phyloP scores from a whole-genome alignment of 352 stramenopile genomes.

The Phytophthora colocasiae region DNA sequence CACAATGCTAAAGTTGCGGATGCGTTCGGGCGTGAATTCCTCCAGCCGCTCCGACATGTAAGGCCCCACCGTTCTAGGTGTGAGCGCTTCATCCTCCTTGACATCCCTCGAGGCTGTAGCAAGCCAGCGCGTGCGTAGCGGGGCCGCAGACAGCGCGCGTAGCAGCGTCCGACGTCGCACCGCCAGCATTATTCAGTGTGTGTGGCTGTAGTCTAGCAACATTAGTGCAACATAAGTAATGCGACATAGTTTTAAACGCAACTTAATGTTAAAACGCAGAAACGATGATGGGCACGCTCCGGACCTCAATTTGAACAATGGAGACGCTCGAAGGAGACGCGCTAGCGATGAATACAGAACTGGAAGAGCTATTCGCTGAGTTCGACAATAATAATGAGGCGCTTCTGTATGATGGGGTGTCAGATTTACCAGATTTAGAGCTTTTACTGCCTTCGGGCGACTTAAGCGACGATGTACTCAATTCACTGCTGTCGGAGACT shows the following conservation, averaged over 20 bases:
- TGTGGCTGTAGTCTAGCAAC: slow-evolving; percentile 23
- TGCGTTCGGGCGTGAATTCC: slow-evolving; percentile 73
- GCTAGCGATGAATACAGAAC: slow-evolving; percentile 15
- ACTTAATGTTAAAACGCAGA: slow-evolving; percentile 8
- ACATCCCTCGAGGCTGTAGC: slow-evolving; percentile 16
- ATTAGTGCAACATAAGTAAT: neutral
- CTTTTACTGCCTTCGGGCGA: slow-evolving; percentile 26
- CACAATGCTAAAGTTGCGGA: slow-evolving; percentile 93
- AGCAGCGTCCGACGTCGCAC: slow-evolving; percentile 19
- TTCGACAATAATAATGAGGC: slow-evolving; percentile 5
- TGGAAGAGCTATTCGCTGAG: slow-evolving; percentile 13
- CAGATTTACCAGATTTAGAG: slow-evolving; percentile 36
- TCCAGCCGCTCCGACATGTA: slow-evolving; percentile 72
- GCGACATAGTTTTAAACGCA: neutral
- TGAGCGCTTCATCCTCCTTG: slow-evolving; percentile 30
- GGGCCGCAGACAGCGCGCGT: slow-evolving; percentile 6
- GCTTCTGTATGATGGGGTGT: slow-evolving; percentile 7
- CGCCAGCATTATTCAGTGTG: slow-evolving; percentile 30
- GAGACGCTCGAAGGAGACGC: slow-evolving; percentile 6
- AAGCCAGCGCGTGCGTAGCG: slow-evolving; percentile 12
- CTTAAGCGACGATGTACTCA: slow-evolving; percentile 19
- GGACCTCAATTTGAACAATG: slow-evolving; percentile 12
- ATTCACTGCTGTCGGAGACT: slow-evolving; percentile 15
- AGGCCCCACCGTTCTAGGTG: slow-evolving; percentile 60
- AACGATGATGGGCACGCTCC: slow-evolving; percentile 23